phyloP scores from a whole-genome alignment of 2,329 filamentous ascomycete genomes.

The Mycosphaerella sp. region DNA sequence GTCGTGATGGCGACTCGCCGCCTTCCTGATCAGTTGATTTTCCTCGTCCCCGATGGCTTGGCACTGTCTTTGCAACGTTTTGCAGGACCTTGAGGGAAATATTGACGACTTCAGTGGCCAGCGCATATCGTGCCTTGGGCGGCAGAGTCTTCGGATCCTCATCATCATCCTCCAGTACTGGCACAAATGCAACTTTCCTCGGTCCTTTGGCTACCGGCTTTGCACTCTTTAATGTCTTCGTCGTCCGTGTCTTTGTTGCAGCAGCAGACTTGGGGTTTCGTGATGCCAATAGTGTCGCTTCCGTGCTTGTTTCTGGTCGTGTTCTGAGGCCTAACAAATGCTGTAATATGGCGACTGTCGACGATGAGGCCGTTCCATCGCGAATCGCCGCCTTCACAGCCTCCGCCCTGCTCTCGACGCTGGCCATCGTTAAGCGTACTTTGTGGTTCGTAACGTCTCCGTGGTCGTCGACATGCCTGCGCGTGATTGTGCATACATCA shows the following conservation, averaged over 20 bases:
- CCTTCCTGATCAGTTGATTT: neutral
- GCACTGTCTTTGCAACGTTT: slow-evolving; percentile 54
- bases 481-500: neutral
- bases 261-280: neutral
- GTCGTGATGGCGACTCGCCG: neutral
- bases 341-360: slow-evolving; percentile 26
- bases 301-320: slow-evolving; percentile 9
- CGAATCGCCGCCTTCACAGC: slow-evolving; percentile 20
- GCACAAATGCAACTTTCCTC: slow-evolving; percentile 24
- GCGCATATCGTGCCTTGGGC: slow-evolving; percentile 55
- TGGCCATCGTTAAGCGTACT: slow-evolving; percentile 13
- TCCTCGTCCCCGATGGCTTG: neutral
- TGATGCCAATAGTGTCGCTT: slow-evolving; percentile 6
- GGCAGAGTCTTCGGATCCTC: slow-evolving; percentile 36
- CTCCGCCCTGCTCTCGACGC: slow-evolving; percentile 12
- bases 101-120: slow-evolving; percentile 71
- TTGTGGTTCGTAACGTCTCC: neutral
- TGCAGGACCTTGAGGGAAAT: slow-evolving; percentile 60
- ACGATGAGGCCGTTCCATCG: slow-evolving; percentile 18
- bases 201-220: slow-evolving; percentile 38
- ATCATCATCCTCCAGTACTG: slow-evolving; percentile 36
- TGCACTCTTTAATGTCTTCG: slow-evolving; percentile 41
- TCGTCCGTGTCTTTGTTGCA: neutral
- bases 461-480: neutral
- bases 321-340: slow-evolving; percentile 20